Evolutionary conservation across 2,329 filamentous ascomycete species (phyloP), one percentile per base, ranked within the genome.

Genomic region (Colletotrichum incanum): DNA sequence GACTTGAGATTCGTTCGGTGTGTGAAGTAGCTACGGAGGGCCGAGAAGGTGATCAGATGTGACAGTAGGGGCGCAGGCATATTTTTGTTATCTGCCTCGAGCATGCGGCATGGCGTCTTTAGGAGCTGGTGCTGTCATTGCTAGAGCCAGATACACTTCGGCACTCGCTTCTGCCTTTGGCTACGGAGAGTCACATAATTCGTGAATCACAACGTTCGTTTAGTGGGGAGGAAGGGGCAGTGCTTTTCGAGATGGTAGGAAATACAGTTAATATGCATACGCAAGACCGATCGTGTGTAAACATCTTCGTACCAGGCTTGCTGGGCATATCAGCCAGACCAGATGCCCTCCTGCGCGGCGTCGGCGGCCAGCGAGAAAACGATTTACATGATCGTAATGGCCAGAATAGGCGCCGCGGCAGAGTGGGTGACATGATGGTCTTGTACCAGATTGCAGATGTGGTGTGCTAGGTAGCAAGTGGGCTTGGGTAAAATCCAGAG

Each of bases 201-300:
- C 61, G 31, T 56, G 6, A n/a, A 56, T n/a, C 11, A 47, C 7
- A 43, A 49, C 43, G 58, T 65, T 65, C 52, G 31, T 70, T 70
- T 47, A 45, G 14, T 69, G 58, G n/a, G 43, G 41, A 49, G 34
- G 45, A 20, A 28, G 20, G n/a, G 63, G 31, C 37, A 54, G 45
- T 62, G 26, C 16, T 61, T 49, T 16, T 58, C 55, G 14, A 58
- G 55, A 11, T 41, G n/a, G 55, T 41, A 34, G n/a, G 55, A 50
- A 66, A 60, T 43, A 41, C 7, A 39, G 54, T 1, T 12, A 41
- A 26, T 26, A 58, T 41, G 55, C 55, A 41, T 41, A 58, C 37
- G n/a, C n/a, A 18, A 58, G 14, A 58, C 31, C 18, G 34, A 26
- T 26, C 23, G 37, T 41, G n/a, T 56, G n/a, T 56, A 31, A 34